phyloP scores from a whole-genome alignment of 192 early-diverging fungal species.

The Backusella tuberculispora region DNA sequence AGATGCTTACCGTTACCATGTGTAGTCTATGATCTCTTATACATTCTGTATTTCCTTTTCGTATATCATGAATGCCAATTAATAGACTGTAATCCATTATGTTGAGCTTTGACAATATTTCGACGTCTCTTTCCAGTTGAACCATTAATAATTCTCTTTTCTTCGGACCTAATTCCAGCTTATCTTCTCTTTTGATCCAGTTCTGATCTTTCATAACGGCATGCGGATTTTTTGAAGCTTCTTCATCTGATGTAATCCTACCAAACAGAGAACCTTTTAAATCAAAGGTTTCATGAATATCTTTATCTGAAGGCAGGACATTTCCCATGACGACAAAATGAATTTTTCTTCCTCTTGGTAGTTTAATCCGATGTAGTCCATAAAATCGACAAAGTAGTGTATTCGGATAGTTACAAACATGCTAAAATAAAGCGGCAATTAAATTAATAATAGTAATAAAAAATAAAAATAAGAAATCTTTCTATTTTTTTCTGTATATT shows the following conservation, averaged over 20 bases:
- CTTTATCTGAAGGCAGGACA: constrained; percentile 96
- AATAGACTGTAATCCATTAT: constrained; percentile 97
- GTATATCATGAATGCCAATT: constrained; percentile 90
- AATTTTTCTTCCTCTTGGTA: constrained; percentile 90
- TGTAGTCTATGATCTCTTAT: constrained; percentile 60
- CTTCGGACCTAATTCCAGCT: constrained; percentile 81
- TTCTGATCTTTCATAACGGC: constrained; percentile 98
- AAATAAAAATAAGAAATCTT: too few relatives aligned
- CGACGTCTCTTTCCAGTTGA: constrained; percentile 90
- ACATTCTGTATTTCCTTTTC: constrained; percentile 85
- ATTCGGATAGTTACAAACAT: constrained; percentile 86
- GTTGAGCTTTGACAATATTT: constrained; percentile 48
- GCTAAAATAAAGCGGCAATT: constrained; percentile 45
- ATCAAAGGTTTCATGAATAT: constrained; percentile 97
- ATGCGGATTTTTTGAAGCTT: constrained; percentile 76
- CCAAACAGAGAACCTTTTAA: constrained; percentile 96
- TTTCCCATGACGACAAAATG: constrained; percentile 99
- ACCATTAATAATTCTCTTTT: constrained; percentile 82
- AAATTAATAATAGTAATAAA: too few relatives aligned
- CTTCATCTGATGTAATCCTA: constrained; percentile 78
- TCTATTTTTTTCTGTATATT: neutral
- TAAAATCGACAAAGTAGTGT: constrained; percentile 93
- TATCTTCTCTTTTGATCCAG: constrained; percentile 78
- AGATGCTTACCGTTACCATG: constrained; percentile 34
- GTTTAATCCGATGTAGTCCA: constrained; percentile 94